Evolutionary conservation across 495 filamentous ascomycete genomes (phyloP), one percentile per base, ranked within the genome.

Genomic region (Aspergillus bridgeri): DNA sequence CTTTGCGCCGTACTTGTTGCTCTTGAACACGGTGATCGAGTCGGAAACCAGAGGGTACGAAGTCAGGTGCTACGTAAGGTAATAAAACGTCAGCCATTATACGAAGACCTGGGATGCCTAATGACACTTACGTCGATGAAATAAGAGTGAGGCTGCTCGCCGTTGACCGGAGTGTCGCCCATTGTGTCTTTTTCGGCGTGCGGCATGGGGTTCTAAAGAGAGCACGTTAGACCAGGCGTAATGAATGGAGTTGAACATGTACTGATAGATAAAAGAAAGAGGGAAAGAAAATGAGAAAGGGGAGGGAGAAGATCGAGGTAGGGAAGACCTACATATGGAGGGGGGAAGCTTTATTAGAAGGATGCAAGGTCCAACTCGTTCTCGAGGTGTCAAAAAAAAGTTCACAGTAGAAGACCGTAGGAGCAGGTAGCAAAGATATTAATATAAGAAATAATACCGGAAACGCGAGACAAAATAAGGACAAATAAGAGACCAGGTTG

Each of bases 21-120:
- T 78, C 68, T 92, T 90, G 82, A 92, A 88, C 68, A 83, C 83
- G 42, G 77, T 69, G 75, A 96, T 85, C 65, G 83, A 77, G 71
- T 96, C 91, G 64, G 83, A 86, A 69, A 98, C 82, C 52, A 94
- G 75, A 9, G 94, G 94, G 76, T 95, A 96, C 59, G 85, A 87
- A 42, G 82, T 81, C 59, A 98, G 81, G 69, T 98, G 93, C 88
- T 95, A 43, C 29, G 48, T 45, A 46, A 33, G n/a, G n/a, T n/a
- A 21, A 6, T 61, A 22, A 21, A 56, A 42, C 33, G 21, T 42
- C 46, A 33, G 20, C 4, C 6, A 20, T 60, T 38, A 56, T 17
- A 24, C 29, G 18, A 52, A 17, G 23, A 38, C 23, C 20, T 38
- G 38, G 25, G 57, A 46, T 48, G 42, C 17, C 9, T 3, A 19